These are phyloP conservation scores for Stenogyne calaminthoides DNA, from an alignment of 305 asterid species.

Conservation along the genomic window DNA sequence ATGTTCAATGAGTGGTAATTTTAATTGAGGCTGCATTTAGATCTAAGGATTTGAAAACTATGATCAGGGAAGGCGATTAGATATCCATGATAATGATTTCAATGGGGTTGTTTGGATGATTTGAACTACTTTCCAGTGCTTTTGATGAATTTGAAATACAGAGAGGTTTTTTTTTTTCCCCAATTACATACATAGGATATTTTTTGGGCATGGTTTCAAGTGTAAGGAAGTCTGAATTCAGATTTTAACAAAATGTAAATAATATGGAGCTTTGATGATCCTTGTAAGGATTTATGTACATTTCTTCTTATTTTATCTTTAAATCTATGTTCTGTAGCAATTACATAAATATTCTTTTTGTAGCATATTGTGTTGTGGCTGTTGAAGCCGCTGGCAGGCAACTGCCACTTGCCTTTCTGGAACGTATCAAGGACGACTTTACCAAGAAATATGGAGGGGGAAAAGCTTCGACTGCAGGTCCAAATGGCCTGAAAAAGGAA, in stretches of 20 bases:
- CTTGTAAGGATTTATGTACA: background rate
- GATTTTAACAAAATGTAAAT: background rate
- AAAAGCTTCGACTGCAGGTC: constrained; percentile 53
- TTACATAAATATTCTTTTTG: constrained; percentile 9
- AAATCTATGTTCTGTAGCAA: background rate
- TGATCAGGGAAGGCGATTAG: background rate
- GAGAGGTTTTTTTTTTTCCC: background rate
- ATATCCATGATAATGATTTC: background rate
- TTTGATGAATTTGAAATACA: background rate
- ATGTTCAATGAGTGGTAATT: background rate
- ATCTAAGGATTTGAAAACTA: background rate
- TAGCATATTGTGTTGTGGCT: constrained; percentile 82
- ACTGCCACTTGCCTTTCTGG: constrained; percentile 61
- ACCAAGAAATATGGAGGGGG: constrained; percentile 62
- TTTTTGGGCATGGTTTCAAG: background rate
- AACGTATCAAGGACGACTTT: constrained; percentile 70
- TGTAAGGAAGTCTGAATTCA: background rate
- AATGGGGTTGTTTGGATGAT: background rate
- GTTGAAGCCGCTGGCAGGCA: constrained; percentile 73
- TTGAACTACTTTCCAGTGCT: background rate
- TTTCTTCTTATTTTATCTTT: background rate
- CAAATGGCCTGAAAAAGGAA: constrained; percentile 65
- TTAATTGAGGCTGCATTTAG: background rate
- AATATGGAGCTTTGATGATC: constrained; percentile 13
- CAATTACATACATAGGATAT: background rate